Percentiles rank a stretch among this genome's conserved stretches.
These are phyloP conservation scores for Capronia coronata DNA, from an alignment of 2,329 filamentous ascomycete genomes.

Conservation along the genomic window DNA sequence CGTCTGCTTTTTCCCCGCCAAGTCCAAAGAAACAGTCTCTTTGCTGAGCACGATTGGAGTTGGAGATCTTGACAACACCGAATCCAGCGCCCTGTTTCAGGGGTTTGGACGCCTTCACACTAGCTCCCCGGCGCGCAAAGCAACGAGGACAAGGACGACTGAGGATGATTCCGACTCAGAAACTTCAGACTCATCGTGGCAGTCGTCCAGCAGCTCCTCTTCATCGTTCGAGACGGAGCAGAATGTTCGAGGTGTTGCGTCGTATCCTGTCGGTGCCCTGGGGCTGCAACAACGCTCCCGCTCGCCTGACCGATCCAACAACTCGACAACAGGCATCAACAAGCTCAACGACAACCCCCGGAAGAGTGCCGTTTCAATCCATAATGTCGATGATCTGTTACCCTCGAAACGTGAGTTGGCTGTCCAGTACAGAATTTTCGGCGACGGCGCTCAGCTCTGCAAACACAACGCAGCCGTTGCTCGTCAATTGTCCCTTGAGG, in stretches of 20 bases:
- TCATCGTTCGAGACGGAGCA: conserved; percentile 43
- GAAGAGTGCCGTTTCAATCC: conserved; percentile 67
- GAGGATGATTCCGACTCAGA: conserved; percentile 41
- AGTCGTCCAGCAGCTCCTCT: conserved; percentile 53
- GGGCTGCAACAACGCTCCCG: conserved; percentile 48
- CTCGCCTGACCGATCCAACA: conserved; percentile 43
- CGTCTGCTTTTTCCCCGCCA: conserved; percentile 52
- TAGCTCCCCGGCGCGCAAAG: conserved; percentile 43
- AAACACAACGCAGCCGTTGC: conserved; percentile 76
- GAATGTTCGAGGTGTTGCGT: conserved; percentile 45
- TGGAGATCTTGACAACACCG: conserved; percentile 44
- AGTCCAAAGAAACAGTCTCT: conserved; percentile 45
- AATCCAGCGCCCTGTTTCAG: conserved; percentile 53
- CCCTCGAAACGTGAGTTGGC: conserved; percentile 74
- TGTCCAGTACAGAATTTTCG: conserved; percentile 73
- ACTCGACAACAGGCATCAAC: conserved; percentile 51
- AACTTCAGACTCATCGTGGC: conserved; percentile 48
- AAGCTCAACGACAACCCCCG: conserved; percentile 38
- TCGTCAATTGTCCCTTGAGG: conserved; percentile 59
- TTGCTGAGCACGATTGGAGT: conserved; percentile 45
- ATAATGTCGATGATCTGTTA: conserved; percentile 59
- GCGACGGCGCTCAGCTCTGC: conserved; percentile 73
- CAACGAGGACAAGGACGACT: conserved; percentile 38
- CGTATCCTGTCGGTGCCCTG: conserved; percentile 8
- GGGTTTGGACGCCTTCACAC: conserved; percentile 56